Percentiles rank a stretch among this genome's conserved stretches.
Evolutionary conservation across 1,284 basidiomycete species (phyloP).

Genomic region (Amylostereum areolatum): DNA sequence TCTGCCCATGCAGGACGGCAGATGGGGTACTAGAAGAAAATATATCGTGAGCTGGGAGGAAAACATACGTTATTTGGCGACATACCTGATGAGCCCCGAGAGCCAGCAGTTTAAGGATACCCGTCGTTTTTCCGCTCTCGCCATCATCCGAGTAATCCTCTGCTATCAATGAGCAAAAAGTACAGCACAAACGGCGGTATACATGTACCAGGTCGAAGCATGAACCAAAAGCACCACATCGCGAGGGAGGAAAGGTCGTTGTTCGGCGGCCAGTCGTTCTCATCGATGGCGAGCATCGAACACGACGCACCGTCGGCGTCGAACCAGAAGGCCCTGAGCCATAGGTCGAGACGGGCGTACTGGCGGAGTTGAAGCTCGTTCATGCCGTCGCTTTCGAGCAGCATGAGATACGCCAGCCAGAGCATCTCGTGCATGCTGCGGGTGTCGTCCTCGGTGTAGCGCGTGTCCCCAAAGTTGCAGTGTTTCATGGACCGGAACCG

Average conservation of each 20-base stretch:
- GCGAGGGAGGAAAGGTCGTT: conserved; percentile 27
- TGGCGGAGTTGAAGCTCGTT: conserved; percentile 39
- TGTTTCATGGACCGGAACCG: conserved; percentile 41
- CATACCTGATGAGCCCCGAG: conserved; percentile 62
- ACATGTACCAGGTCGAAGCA: conserved; percentile 51
- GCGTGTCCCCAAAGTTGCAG: conserved; percentile 20
- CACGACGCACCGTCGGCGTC: conserved; percentile 27
- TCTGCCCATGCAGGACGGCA: conserved; percentile 52
- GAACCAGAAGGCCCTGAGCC: conserved; percentile 34
- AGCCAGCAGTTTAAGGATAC: conserved; percentile 54
- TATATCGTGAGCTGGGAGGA: conserved; percentile 1
- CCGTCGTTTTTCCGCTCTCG: too few relatives aligned
- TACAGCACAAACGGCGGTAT: neutral
- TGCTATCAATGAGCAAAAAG: too few relatives aligned
- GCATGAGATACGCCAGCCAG: conserved; percentile 48
- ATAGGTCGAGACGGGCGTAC: conserved; percentile 29
- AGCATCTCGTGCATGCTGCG: conserved; percentile 27
- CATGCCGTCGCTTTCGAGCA: conserved; percentile 51
- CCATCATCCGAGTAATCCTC: too few relatives aligned
- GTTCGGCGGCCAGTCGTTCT: conserved; percentile 27
- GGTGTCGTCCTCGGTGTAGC: conserved; percentile 27
- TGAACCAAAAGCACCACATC: conserved; percentile 41
- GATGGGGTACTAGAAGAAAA: conserved; percentile 46
- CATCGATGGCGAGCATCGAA: conserved; percentile 20
- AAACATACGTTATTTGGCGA: conserved; percentile 9